Percentiles rank a stretch among this genome's conserved stretches.
phyloP scores from a whole-genome alignment of 139 green algal species.

The Auxenochlorella pyrenoidosa region DNA sequence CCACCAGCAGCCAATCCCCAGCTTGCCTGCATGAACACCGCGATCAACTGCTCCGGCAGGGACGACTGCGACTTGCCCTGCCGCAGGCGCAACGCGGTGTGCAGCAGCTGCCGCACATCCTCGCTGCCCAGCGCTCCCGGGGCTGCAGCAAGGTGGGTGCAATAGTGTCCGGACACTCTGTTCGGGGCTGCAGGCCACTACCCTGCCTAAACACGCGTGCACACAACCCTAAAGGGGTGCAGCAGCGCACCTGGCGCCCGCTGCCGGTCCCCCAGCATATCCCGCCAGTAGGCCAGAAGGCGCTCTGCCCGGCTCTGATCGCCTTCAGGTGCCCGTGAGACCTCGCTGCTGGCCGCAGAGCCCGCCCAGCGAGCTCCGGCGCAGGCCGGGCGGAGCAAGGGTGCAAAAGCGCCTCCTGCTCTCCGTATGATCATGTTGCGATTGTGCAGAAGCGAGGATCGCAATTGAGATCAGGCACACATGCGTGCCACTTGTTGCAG shows the following conservation, averaged over 20 bases:
- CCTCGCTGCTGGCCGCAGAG: not conserved
- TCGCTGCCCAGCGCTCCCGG: not conserved
- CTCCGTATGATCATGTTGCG: not conserved
- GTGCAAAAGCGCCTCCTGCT: not conserved
- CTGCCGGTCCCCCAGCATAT: not conserved
- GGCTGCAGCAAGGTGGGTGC: not conserved
- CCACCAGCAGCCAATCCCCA: too few relatives aligned
- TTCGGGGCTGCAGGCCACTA: too few relatives aligned
- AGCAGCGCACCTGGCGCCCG: not conserved
- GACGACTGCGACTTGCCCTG: slow-evolving; percentile 33
- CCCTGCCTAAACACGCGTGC: not conserved
- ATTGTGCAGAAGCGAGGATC: not conserved
- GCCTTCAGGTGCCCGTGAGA: not conserved
- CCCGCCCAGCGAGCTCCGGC: not conserved
- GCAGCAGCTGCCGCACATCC: slow-evolving; percentile 39
- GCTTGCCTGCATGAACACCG: slow-evolving; percentile 28
- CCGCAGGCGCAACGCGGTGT: slow-evolving; percentile 36
- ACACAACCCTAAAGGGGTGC: too few relatives aligned
- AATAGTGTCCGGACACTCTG: not conserved
- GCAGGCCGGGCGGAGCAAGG: not conserved
- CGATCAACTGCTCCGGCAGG: slow-evolving; percentile 51
- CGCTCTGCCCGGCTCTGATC: not conserved
- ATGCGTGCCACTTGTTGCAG: too few relatives aligned
- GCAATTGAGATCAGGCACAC: too few relatives aligned
- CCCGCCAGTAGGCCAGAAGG: slow-evolving; percentile 3